Evolutionary conservation across 129 eudicot genomes (phyloP).

Genomic region (Arctium lappa): DNA sequence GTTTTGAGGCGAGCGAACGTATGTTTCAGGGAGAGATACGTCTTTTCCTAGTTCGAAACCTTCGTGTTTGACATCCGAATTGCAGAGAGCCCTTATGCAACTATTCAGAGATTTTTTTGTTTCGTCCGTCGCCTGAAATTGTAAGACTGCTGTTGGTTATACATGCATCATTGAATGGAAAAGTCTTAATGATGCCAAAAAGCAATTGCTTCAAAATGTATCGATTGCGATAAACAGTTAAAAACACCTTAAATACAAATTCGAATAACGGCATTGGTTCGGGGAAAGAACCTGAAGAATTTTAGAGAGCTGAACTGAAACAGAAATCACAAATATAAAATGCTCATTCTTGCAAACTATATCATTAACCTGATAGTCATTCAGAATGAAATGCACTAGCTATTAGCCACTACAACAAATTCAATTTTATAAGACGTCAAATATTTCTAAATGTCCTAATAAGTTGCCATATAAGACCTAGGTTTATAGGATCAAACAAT

Average conservation of each 20-base stretch:
- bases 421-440: too few relatives aligned
- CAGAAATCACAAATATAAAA: too few relatives aligned
- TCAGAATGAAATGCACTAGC: not conserved
- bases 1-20: slow-evolving; percentile 36
- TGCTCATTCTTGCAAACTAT: too few relatives aligned
- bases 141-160: not conserved
- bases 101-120: slow-evolving; percentile 45
- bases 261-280: too few relatives aligned
- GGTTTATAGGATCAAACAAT: too few relatives aligned
- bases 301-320: too few relatives aligned
- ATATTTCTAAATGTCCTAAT: too few relatives aligned
- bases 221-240: not conserved
- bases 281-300: too few relatives aligned
- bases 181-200: not conserved
- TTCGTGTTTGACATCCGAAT: slow-evolving; percentile 61
- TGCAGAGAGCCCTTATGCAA: slow-evolving; percentile 78
- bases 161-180: not conserved
- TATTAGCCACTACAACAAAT: too few relatives aligned
- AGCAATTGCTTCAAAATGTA: not conserved
- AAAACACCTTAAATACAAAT: too few relatives aligned
- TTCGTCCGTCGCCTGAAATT: slow-evolving; percentile 67
- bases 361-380: too few relatives aligned
- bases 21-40: slow-evolving; percentile 79
- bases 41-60: slow-evolving; percentile 79
- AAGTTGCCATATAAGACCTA: too few relatives aligned